Evolutionary conservation across 805 yeast genomes (phyloP).

Genomic region (Spencermartinsiella europaea): DNA sequence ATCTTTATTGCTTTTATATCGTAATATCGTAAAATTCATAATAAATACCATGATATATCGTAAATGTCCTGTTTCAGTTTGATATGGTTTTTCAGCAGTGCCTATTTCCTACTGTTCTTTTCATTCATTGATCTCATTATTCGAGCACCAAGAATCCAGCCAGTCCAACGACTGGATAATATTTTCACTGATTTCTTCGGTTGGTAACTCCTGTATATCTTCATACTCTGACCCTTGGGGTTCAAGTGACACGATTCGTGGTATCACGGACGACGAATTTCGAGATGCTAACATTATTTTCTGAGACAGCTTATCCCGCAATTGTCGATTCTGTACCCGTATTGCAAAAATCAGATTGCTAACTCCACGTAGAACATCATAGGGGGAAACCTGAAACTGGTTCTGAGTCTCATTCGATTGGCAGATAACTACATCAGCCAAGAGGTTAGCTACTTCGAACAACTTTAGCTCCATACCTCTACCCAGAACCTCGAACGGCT

Average conservation of each 20-base stretch:
- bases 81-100: no score
- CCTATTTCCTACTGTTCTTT: no score
- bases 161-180: not conserved
- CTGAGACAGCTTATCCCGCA: slow-evolving; percentile 7
- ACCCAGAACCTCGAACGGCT: slow-evolving; percentile 14
- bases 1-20: no score
- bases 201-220: not conserved
- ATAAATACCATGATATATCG: no score
- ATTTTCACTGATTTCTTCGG: not conserved
- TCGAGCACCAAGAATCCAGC: no score
- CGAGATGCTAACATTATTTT: slow-evolving; percentile 3
- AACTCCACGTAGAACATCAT: slow-evolving; percentile 6
- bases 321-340: slow-evolving; percentile 6
- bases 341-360: slow-evolving; percentile 7
- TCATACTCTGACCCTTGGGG: not conserved
- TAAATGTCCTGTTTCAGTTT: no score
- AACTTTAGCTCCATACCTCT: slow-evolving; percentile 16
- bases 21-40: no score
- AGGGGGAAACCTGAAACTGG: not conserved
- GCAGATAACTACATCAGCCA: slow-evolving; percentile 11
- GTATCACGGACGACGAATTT: not conserved
- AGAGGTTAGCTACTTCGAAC: slow-evolving; percentile 10
- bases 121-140: no score
- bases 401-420: slow-evolving; percentile 1
- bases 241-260: not conserved